Evolutionary conservation across 2,329 filamentous ascomycete genomes (phyloP).

Genomic region (Xylariales sp.): DNA sequence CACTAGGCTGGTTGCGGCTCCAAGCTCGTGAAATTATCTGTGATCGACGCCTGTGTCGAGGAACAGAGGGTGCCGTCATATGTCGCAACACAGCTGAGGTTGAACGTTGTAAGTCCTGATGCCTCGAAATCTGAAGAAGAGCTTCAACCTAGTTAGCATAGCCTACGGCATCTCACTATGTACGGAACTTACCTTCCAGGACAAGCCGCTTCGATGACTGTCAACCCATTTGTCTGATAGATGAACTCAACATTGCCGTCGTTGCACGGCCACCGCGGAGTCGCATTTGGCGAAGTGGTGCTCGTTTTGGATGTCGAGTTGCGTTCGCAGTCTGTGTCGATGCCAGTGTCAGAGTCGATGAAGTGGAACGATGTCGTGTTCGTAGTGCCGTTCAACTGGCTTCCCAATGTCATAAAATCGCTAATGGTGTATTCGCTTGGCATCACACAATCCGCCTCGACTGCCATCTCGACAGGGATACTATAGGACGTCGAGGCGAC

Average conservation of each 20-base stretch:
- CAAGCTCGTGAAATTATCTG: conserved; percentile 10
- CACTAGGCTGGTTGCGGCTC: not conserved
- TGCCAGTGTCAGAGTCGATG: conserved; percentile 20
- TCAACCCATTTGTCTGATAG: conserved; percentile 23
- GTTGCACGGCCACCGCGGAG: conserved; percentile 23
- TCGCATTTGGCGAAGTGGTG: conserved; percentile 10
- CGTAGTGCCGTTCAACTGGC: conserved; percentile 14
- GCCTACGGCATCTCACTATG: too few relatives aligned
- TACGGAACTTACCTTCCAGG: conserved; percentile 23
- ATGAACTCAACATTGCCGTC: conserved; percentile 23
- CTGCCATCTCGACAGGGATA: conserved; percentile 17
- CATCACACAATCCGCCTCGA: conserved; percentile 16
- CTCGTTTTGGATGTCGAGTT: conserved; percentile 22
- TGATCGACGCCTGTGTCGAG: not conserved
- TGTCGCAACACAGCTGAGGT: conserved; percentile 4
- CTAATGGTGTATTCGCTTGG: conserved; percentile 21
- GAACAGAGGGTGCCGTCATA: conserved; percentile 4
- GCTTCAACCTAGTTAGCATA: not conserved
- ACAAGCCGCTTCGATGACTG: conserved; percentile 23
- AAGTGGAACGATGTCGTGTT: conserved; percentile 21
- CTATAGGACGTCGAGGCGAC: conserved; percentile 21
- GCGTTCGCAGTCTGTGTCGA: conserved; percentile 21
- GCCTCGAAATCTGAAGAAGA: conserved; percentile 16
- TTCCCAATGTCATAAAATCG: conserved; percentile 20
- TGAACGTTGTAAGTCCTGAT: conserved; percentile 10